Evolutionary conservation across 2,329 filamentous ascomycete species (phyloP).

Genomic region (Aquanectria penicillioides): DNA sequence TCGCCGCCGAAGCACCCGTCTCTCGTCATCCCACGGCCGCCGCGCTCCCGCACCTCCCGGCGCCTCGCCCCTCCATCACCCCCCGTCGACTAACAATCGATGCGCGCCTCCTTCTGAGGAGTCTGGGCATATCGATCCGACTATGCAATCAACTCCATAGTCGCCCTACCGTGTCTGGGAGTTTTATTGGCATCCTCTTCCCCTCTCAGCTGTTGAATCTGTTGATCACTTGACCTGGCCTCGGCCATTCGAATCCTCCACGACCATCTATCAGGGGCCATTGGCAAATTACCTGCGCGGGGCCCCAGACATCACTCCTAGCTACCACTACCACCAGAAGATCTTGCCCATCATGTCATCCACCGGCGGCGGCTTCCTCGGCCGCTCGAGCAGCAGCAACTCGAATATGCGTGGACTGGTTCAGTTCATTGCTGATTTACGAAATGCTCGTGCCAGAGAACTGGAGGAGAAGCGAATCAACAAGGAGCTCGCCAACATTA

Average conservation of each 20-base stretch:
- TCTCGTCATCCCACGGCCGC: slow-evolving; percentile 32
- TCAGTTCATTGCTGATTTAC: slow-evolving; percentile 96
- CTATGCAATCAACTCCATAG: slow-evolving; percentile 47
- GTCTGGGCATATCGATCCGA: slow-evolving; percentile 38
- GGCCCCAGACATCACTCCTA: slow-evolving; percentile 17
- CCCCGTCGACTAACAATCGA: slow-evolving; percentile 40
- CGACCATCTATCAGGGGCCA: slow-evolving; percentile 36
- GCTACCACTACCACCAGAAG: slow-evolving; percentile 12
- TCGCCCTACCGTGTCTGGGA: slow-evolving; percentile 37
- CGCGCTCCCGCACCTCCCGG: slow-evolving; percentile 38
- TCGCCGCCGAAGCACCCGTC: slow-evolving; percentile 22
- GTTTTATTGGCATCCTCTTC: slow-evolving; percentile 20
- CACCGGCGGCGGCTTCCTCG: slow-evolving; percentile 69
- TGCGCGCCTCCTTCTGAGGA: slow-evolving; percentile 40
- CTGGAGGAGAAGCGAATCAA: slow-evolving; percentile 99
- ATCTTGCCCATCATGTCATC: slow-evolving; percentile 60
- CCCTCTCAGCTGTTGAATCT: slow-evolving; percentile 18
- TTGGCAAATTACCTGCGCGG: slow-evolving; percentile 30
- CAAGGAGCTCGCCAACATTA: slow-evolving; percentile 98
- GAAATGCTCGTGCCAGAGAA: slow-evolving; percentile 94
- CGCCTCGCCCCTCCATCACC: slow-evolving; percentile 39
- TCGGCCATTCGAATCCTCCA: slow-evolving; percentile 20
- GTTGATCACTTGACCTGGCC: slow-evolving; percentile 16
- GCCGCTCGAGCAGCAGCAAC: slow-evolving; percentile 72
- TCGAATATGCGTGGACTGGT: slow-evolving; percentile 85